Evolutionary conservation across 164 flowering plant species (phyloP), one percentile per base, ranked within the genome.

Genomic region (Kalanchoe fedtschenkoi): DNA sequence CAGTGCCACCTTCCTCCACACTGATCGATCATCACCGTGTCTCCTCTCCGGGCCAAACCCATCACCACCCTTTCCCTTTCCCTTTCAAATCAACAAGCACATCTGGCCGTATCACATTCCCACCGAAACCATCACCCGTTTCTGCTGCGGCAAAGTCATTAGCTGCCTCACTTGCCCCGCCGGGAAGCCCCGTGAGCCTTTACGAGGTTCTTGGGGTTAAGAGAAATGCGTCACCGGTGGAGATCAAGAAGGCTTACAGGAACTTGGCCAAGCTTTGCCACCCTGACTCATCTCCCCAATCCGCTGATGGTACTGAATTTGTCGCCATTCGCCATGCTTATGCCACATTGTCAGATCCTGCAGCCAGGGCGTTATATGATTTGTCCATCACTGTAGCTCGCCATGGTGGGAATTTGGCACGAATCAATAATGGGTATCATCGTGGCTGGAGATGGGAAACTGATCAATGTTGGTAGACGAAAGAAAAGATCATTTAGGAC

Each of bases 401-500:
- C 6, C 51, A 4, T 19, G 19, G 24, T n/a, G 22, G 14, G 28
- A 21, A 22, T 21, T 46, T 46, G 1, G 54, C 54, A 1, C 9
- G 54, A 46, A 46, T n/a, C n/a, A n/a, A n/a, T n/a, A n/a, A 29
- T 8, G 29, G 54, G 54, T 46, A 46, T 46, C 13, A 2, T 13
- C 54, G 9, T 22, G 54, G 54, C 2, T 46, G 54, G 26, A 46
- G 29, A 46, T 46, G 54, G 54, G 54, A 22, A 13, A 47, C 54
- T 22, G 54, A 47, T 47, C 54, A 47, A 22, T 47, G 54, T 29
- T 47, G 54, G 54, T 47, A 47, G n/a, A n/a, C n/a, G 39, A 37
- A 37, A 16, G 14, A 26, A 32, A 30, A 9, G 24, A 41, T 58
- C n/a, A 21, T 34, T 10, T 4, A 14, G 32, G 17, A 11, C n/a